Conservation (phyloP, 73 alveolate genomes). For the Paramecium octaurelia region DNA sequence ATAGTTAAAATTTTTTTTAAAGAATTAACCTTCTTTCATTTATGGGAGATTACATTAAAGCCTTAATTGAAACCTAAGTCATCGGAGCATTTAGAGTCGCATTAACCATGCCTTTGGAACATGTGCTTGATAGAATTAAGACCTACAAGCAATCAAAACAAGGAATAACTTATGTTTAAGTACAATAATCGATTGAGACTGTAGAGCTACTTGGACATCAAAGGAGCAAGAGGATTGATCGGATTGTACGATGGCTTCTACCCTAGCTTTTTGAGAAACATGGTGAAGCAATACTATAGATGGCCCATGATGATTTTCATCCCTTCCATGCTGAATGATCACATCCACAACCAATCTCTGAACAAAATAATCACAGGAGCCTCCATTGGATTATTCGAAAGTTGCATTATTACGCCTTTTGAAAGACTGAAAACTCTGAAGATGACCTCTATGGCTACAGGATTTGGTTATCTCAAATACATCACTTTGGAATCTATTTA, state of each 20-base stretch:
- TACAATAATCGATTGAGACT: neutral
- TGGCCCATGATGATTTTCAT: constrained; percentile 51
- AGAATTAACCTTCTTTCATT: neutral
- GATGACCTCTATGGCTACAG: constrained; percentile 8
- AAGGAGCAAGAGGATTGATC: constrained; percentile 1
- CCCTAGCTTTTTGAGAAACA: constrained; percentile 23
- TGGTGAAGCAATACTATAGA: neutral
- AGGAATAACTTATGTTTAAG: neutral
- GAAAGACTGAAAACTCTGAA: constrained; percentile 25
- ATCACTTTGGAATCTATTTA: neutral
- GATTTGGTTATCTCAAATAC: neutral
- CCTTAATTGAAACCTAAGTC: constrained; percentile 30
- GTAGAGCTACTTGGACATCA: constrained; percentile 2
- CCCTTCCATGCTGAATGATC: neutral
- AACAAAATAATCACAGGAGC: constrained; percentile 24
- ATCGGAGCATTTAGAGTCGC: constrained; percentile 25
- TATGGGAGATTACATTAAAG: constrained; percentile 6
- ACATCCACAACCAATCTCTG: neutral
- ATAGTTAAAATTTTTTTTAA: neutral
- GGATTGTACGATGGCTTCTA: constrained; percentile 44
- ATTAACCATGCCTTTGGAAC: constrained; percentile 17
- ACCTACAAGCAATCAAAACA: neutral
- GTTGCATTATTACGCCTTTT: constrained; percentile 21
- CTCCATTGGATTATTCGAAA: constrained; percentile 7
- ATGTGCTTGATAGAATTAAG: constrained; percentile 28